These are phyloP conservation scores for Senna tora DNA, from an alignment of 306 rosid species.

Conservation along the genomic window DNA sequence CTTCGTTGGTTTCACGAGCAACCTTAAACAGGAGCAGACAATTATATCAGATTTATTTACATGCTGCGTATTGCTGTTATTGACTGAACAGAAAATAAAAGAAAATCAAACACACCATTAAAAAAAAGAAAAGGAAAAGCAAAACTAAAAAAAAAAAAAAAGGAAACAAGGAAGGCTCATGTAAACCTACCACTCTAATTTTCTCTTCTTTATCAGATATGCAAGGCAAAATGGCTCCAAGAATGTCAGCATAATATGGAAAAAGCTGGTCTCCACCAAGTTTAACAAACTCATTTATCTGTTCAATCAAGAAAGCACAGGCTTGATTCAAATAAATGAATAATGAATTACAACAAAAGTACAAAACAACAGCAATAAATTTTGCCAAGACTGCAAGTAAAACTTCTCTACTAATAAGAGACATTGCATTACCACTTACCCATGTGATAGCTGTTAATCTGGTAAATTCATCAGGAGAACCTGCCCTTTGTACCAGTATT, in stretches of 20 bases:
- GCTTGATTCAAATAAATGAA: slow-evolving; percentile 24
- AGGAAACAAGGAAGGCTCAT: slow-evolving; percentile 10
- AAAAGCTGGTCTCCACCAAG: slow-evolving; percentile 99
- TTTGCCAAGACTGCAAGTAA: slow-evolving; percentile 7
- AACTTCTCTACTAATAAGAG: slow-evolving; percentile 15
- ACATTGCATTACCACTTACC: slow-evolving; percentile 60
- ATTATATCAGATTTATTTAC: slow-evolving; percentile 23
- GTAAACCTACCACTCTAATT: slow-evolving; percentile 83
- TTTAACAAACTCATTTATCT: slow-evolving; percentile 96
- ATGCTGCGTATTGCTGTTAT: slow-evolving; percentile 16
- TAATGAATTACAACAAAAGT: slow-evolving; percentile 27
- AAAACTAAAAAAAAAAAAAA: neutral
- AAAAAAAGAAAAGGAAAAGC: neutral
- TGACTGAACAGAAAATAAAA: slow-evolving; percentile 6
- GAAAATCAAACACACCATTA: neutral
- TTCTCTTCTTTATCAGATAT: slow-evolving; percentile 99
- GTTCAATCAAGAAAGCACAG: slow-evolving; percentile 40
- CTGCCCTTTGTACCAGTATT: slow-evolving; percentile 94
- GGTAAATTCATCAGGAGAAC: slow-evolving; percentile 88
- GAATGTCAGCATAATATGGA: slow-evolving; percentile 92
- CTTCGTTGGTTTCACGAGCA: slow-evolving; percentile 98
- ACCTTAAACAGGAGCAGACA: slow-evolving; percentile 55
- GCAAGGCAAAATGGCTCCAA: slow-evolving; percentile 96
- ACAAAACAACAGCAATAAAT: neutral
- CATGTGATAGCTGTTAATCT: slow-evolving; percentile 94